Evolutionary conservation across 768 basidiomycete genomes (phyloP), one percentile per base, ranked within the genome.

Genomic region (Macrocybe gigantea): DNA sequence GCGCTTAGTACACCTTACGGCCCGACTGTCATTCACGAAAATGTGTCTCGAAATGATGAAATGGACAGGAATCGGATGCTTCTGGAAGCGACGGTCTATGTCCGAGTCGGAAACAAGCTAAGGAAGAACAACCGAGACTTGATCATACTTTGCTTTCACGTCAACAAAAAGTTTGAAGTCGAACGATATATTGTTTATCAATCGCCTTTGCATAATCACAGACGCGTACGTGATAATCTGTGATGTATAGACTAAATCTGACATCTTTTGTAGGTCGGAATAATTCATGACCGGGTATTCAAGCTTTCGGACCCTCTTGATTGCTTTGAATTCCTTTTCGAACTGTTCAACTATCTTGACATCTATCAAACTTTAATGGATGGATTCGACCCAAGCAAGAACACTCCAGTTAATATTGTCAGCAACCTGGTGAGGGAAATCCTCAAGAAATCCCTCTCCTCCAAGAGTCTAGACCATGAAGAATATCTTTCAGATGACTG

Each of bases 171-270:
- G 7, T 43, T 43, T 14, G 7, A 31, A 41, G 40, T n/a, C 5
- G 40, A 41, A 32, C 29, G 40, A 41, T 41, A 41, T 41, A n/a
- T 41, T 2, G 41, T 43, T n/a, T 43, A 43, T 32, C 41, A 43
- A 43, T 4, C 22, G 22, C 22, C 22, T 15, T 33, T 30, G 11
- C 33, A 44, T 22, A 44, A n/a, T 34, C 22, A 14, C 42, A 43
- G 22, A 13, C 29, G 30, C 13, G 42, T 43, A 32, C 31, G 42
- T 43, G 30, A 43, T 34, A 13, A 43, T 33, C 11, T 14, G 29
- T 14, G 30, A 43, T 43, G 13, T 22, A 34, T 43, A n/a, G 29
- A 32, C 29, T 43, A 32, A 33, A 22, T 43, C 34, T 43, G 11
- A 43, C 42, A 43, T n/a, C 13, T 32, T 43, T 15, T 13, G 22